These are phyloP conservation scores for Penicillium pancosmium DNA, from an alignment of 495 filamentous ascomycete species.

Conservation along the genomic window DNA sequence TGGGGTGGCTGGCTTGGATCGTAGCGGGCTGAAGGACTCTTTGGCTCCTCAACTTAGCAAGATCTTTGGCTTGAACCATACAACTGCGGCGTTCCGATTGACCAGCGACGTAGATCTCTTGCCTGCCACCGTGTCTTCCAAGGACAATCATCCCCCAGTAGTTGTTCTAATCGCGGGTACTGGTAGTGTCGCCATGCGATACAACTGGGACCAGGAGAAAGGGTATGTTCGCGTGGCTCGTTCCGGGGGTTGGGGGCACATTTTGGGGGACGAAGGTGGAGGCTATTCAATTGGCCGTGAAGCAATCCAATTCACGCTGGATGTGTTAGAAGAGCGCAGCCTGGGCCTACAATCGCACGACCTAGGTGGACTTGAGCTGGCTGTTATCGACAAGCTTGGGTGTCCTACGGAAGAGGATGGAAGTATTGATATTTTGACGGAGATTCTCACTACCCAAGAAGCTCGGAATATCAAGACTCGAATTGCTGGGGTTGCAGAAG, in stretches of 20 bases:
- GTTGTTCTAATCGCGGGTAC: constrained; percentile 42
- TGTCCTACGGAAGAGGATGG: constrained; percentile 4
- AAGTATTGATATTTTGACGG: constrained; percentile 25
- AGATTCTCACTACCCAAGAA: constrained; percentile 18
- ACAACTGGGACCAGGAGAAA: constrained; percentile 17
- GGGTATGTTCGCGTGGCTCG: constrained; percentile 28
- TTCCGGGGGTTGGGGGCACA: constrained; percentile 41
- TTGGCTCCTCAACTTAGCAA: constrained; percentile 21
- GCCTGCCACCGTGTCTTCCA: constrained; percentile 20
- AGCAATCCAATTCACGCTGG: constrained; percentile 32
- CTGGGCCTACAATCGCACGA: constrained; percentile 13
- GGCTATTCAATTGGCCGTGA: constrained; percentile 39
- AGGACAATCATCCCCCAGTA: constrained; percentile 16
- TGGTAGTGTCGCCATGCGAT: constrained; percentile 36
- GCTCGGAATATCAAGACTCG: constrained; percentile 23
- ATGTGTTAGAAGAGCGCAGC: constrained; percentile 20
- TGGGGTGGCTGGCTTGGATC: constrained; percentile 33
- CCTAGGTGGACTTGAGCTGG: constrained; percentile 17
- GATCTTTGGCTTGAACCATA: constrained; percentile 23
- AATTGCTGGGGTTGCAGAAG: constrained; percentile 27
- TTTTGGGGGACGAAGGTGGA: constrained; percentile 41
- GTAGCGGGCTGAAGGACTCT: constrained; percentile 19
- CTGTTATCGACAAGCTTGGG: constrained; percentile 17
- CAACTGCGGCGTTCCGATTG: constrained; percentile 18
- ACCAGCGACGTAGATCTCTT: constrained; percentile 37